phyloP scores from a whole-genome alignment of 495 filamentous ascomycete species.

The Neurospora sp. region DNA sequence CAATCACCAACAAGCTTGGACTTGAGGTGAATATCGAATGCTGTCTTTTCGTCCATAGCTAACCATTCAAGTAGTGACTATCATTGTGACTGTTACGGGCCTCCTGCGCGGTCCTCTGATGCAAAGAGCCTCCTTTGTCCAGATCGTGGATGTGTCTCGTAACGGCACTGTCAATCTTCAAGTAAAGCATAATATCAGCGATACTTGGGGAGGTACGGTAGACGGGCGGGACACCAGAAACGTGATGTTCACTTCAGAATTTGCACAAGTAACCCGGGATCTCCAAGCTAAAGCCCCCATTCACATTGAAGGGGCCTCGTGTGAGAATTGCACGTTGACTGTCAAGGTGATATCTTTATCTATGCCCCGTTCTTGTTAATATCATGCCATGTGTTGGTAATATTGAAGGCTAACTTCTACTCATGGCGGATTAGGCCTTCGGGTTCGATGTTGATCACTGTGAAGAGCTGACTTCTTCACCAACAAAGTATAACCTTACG shows the following conservation, averaged over 20 bases:
- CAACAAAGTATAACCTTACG: neutral
- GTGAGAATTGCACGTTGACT: neutral
- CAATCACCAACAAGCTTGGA: neutral
- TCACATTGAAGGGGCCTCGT: neutral
- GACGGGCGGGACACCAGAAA: neutral
- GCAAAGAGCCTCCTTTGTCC: neutral
- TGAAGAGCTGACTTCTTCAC: neutral
- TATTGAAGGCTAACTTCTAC: neutral
- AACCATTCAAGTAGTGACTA: too few relatives aligned
- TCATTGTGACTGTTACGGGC: neutral
- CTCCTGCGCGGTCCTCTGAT: neutral
- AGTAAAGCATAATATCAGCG: neutral
- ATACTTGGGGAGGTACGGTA: neutral
- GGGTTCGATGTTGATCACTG: neutral
- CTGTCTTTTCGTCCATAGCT: too few relatives aligned
- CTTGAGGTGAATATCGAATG: too few relatives aligned
- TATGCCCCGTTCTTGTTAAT: neutral
- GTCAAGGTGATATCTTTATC: neutral
- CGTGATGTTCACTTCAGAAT: neutral
- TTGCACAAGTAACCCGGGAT: neutral
- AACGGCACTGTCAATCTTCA: neutral
- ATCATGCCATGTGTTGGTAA: neutral
- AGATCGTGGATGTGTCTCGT: neutral
- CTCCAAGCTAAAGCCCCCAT: neutral
- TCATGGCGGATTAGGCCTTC: neutral